Evolutionary conservation across 148 eudicot genomes (phyloP).

Genomic region (Fagopyrum tataricum): DNA sequence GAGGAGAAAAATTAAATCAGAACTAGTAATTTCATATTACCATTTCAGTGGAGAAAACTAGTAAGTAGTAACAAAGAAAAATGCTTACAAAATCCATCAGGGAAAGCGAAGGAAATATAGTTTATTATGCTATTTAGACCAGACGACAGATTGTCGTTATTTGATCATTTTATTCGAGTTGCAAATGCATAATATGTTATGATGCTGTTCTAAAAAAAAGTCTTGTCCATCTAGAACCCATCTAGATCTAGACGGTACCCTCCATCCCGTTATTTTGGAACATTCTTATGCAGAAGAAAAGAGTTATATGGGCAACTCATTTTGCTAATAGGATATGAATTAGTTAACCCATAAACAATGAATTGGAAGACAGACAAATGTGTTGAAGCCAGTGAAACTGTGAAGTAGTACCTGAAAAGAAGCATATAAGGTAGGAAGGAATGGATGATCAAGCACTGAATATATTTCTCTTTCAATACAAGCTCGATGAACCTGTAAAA

Average conservation of each 20-base stretch:
- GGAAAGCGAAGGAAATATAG: slow-evolving; percentile 1
- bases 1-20: slow-evolving; percentile 28
- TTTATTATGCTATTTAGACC: background rate
- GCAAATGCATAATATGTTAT: background rate
- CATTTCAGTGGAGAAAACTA: background rate
- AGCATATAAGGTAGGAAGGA: slow-evolving; percentile 81
- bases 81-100: background rate
- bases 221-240: too few relatives aligned
- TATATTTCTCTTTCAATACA: slow-evolving; percentile 93
- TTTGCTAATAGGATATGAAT: background rate
- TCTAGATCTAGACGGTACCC: too few relatives aligned
- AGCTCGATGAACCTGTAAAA: slow-evolving; percentile 91
- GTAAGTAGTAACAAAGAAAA: background rate
- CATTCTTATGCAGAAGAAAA: background rate
- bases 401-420: slow-evolving; percentile 71
- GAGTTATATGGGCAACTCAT: background rate
- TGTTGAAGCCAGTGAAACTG: background rate
- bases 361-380: slow-evolving; percentile 4
- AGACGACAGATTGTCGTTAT: background rate
- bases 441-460: slow-evolving; percentile 85
- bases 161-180: background rate
- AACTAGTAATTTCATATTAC: slow-evolving; percentile 4
- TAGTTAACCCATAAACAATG: background rate
- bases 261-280: too few relatives aligned
- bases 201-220: too few relatives aligned